phyloP scores from a whole-genome alignment of 2,329 filamentous ascomycete species.

The Colletotrichum horii region DNA sequence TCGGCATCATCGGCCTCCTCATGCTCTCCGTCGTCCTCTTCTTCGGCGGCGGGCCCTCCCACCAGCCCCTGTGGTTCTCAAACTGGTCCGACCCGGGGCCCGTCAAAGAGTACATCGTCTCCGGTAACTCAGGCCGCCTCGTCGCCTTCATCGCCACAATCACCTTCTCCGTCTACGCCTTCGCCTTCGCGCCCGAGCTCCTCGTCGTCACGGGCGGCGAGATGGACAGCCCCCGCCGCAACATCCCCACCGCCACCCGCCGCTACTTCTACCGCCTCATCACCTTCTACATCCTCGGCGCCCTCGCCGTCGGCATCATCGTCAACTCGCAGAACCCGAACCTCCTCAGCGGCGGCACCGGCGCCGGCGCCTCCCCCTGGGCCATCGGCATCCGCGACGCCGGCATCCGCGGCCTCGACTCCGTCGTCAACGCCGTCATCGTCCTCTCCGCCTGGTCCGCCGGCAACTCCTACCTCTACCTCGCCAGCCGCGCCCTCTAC shows the following conservation, averaged over 20 bases:
- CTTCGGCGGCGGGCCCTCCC: slow-evolving; percentile 20
- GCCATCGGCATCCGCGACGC: slow-evolving; percentile 56
- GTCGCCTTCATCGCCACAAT: slow-evolving; percentile 22
- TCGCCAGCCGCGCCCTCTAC: slow-evolving; percentile 59
- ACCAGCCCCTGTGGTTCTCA: slow-evolving; percentile 21
- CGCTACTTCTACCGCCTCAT: slow-evolving; percentile 28
- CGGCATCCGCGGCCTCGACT: slow-evolving; percentile 55
- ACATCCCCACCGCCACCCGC: slow-evolving; percentile 27
- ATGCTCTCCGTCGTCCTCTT: slow-evolving; percentile 56
- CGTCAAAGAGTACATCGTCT: not conserved
- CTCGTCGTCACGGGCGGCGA: slow-evolving; percentile 28
- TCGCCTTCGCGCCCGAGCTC: slow-evolving; percentile 22
- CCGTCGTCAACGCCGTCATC: slow-evolving; percentile 60
- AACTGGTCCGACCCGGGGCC: slow-evolving; percentile 16
- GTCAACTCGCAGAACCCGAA: slow-evolving; percentile 56
- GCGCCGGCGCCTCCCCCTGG: slow-evolving; percentile 47
- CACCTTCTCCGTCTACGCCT: slow-evolving; percentile 24
- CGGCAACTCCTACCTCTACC: slow-evolving; percentile 58
- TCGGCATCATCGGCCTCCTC: slow-evolving; percentile 64
- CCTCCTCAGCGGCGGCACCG: slow-evolving; percentile 34
- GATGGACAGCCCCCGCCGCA: slow-evolving; percentile 49
- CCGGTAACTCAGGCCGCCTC: slow-evolving; percentile 21
- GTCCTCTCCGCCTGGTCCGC: slow-evolving; percentile 58
- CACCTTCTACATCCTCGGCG: slow-evolving; percentile 50
- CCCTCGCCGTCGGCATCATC: slow-evolving; percentile 57